Conservation (phyloP, 2,329 filamentous ascomycete species). For the Sporothrix phasma region DNA sequence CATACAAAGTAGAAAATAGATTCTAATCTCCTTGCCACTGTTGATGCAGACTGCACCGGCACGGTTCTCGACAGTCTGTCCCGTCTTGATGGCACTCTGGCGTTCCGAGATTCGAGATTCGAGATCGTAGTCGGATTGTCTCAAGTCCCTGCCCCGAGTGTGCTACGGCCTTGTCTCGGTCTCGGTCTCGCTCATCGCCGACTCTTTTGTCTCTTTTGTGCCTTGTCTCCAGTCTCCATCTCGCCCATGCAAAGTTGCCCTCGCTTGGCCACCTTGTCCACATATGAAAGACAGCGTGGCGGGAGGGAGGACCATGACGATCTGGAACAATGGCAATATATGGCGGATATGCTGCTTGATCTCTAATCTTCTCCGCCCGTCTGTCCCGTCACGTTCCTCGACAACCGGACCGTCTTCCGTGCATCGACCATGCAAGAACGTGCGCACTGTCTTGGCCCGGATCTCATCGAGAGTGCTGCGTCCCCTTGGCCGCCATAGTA, state of each 20-base stretch:
- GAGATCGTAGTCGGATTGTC: too few species aligned
- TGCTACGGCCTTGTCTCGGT: too few species aligned
- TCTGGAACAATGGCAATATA: background rate
- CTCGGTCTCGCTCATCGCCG: too few species aligned
- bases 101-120: background rate
- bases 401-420: background rate
- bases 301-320: too few species aligned
- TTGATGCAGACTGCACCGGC: too few species aligned
- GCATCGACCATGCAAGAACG: background rate
- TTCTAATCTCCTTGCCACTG: too few species aligned
- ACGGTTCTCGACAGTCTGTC: background rate
- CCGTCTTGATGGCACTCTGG: background rate
- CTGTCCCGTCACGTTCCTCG: background rate
- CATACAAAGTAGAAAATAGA: slow-evolving; percentile 1
- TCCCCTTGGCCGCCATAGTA: background rate
- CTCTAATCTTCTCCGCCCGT: background rate
- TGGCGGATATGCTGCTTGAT: background rate
- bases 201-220: too few species aligned
- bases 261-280: too few species aligned
- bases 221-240: too few species aligned
- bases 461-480: background rate
- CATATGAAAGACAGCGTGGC: too few species aligned
- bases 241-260: too few species aligned
- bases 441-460: background rate
- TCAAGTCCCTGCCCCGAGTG: too few species aligned